phyloP scores from a whole-genome alignment of 1,139 yeast species.

The Geotrichum candidum region DNA sequence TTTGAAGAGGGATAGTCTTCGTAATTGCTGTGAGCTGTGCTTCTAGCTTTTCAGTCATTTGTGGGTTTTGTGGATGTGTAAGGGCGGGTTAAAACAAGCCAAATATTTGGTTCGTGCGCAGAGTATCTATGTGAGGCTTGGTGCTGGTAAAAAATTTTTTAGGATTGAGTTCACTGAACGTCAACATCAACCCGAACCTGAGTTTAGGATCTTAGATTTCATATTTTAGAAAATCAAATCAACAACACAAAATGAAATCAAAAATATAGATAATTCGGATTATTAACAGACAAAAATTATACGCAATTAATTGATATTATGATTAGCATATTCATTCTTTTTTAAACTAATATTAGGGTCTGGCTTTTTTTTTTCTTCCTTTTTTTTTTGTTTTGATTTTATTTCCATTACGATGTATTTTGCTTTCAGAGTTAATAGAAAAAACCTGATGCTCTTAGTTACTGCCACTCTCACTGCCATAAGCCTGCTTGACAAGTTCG shows the following conservation, averaged over 20 bases:
- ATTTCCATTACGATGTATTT: background rate
- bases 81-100: background rate
- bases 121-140: background rate
- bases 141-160: background rate
- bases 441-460: background rate
- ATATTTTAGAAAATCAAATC: background rate
- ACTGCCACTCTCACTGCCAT: background rate
- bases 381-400: background rate
- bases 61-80: background rate
- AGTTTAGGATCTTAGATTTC: too few relatives aligned
- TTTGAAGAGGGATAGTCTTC: slow-evolving; percentile 41
- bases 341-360: background rate
- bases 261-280: background rate
- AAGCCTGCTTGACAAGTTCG: slow-evolving; percentile 17
- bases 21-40: slow-evolving; percentile 40
- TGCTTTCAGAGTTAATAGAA: background rate
- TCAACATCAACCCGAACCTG: background rate
- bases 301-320: background rate
- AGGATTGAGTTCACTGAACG: background rate
- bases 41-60: slow-evolving; percentile 16
- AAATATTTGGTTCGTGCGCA: too few relatives aligned
- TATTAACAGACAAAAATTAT: too few relatives aligned
- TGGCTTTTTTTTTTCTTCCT: background rate
- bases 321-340: background rate
- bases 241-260: background rate